Base-by-base conservation (phyloP, 441 rosid genomes). In the Euphorbia corollata region DNA sequence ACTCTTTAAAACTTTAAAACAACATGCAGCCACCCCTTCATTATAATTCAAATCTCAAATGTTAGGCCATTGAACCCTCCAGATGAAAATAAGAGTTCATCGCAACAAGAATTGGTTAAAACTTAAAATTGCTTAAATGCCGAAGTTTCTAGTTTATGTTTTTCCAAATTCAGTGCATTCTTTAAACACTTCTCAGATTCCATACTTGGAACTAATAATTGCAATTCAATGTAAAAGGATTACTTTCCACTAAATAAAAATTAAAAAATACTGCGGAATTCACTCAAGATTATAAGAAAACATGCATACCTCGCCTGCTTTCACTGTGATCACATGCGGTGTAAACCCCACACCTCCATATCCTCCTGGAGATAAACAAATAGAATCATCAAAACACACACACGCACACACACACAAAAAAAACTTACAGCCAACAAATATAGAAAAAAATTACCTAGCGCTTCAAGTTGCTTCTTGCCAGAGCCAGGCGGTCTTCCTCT, bases 401-500 rank as follows among this genome's bases (percentile, higher is more conserved):
- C n/a, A n/a, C n/a, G n/a, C n/a, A n/a, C n/a, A n/a, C n/a, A n/a
- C n/a, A n/a, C n/a, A n/a, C n/a, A n/a, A n/a, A n/a, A n/a, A n/a
- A n/a, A n/a, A n/a, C n/a, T n/a, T n/a, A n/a, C n/a, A n/a, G n/a
- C 4, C 60, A 36, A 19, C 0, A 20, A 0, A 8, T 0, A 22
- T 10, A 2, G 43, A 8, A 1, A 1, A 11, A 11, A 48, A 4
- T 27, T 68, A 76, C 79, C 69, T 60, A 60, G 63, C 23, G 97
- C 99, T 61, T 93, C 95, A 6, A 93, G 85, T 78, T 93, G 99
- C 74, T 75, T 89, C 73, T 90, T 93, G 55, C 86, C 94, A 4
- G 96, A 81, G 24, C 98, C 94, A 10, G 98, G 93, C 8, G 97
- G 98, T 74, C 98, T 75, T 62, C 98, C 98, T 16, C 97, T 77